Conservation (phyloP, 768 basidiomycete genomes). For the Boletus subcaerulescens region DNA sequence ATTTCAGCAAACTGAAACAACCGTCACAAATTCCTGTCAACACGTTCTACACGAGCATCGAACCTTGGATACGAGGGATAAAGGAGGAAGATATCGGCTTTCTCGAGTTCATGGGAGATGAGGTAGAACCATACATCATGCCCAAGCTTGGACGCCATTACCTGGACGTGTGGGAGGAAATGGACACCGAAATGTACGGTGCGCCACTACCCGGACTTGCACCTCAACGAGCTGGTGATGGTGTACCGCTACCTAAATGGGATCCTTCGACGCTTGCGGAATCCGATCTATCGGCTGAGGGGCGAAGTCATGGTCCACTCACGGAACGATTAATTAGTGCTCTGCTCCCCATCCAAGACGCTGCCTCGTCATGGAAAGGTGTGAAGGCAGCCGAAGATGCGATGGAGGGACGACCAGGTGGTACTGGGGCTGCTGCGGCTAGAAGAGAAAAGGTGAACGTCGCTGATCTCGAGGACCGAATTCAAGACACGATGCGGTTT, state of each 20-base stretch:
- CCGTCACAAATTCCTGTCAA: slow-evolving; percentile 66
- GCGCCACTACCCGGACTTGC: slow-evolving; percentile 40
- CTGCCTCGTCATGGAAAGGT: slow-evolving; percentile 60
- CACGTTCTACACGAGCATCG: slow-evolving; percentile 86
- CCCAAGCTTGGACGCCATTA: slow-evolving; percentile 88
- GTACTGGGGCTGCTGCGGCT: slow-evolving; percentile 74
- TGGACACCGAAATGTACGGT: slow-evolving; percentile 61
- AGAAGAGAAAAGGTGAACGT: slow-evolving; percentile 74
- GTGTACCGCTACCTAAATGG: slow-evolving; percentile 61
- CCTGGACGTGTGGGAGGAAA: slow-evolving; percentile 89
- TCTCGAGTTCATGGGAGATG: slow-evolving; percentile 87
- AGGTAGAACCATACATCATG: slow-evolving; percentile 81
- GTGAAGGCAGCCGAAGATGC: slow-evolving; percentile 83
- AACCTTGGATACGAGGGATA: slow-evolving; percentile 85
- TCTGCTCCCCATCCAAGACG: slow-evolving; percentile 66
- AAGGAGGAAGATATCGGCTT: slow-evolving; percentile 96
- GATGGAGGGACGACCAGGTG: slow-evolving; percentile 80
- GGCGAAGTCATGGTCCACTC: slow-evolving; percentile 81
- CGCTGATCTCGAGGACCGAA: slow-evolving; percentile 71
- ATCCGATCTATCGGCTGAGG: slow-evolving; percentile 63
- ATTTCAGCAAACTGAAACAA: slow-evolving; percentile 81
- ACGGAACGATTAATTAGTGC: slow-evolving; percentile 83
- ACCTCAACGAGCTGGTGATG: slow-evolving; percentile 34
- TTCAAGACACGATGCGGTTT: slow-evolving; percentile 73
- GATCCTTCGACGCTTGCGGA: slow-evolving; percentile 82